Percentiles rank a stretch among this genome's conserved stretches.
Conservation (phyloP, 176 grass and related monocot species). For the Carex cristatella region DNA sequence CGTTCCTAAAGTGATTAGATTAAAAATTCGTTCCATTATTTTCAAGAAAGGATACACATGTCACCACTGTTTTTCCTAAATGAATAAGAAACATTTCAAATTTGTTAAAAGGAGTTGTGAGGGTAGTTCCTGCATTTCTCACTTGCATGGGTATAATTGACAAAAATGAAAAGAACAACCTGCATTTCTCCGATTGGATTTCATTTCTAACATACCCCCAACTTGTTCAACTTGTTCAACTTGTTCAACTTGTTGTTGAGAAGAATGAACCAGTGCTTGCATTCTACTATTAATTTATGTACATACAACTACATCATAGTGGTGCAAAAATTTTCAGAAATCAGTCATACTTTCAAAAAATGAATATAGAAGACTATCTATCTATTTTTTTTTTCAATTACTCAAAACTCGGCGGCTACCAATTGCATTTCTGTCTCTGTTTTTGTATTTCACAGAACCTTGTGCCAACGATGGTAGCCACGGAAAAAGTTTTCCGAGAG, state of each 20-base stretch:
- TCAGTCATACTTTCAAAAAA: neutral
- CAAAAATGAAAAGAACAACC: neutral
- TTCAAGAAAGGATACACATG: too few species aligned
- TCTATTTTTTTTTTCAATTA: constrained; percentile 11
- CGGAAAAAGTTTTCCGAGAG: constrained; percentile 74
- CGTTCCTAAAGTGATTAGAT: too few species aligned
- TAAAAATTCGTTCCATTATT: too few species aligned
- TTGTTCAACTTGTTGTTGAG: too few species aligned
- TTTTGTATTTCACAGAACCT: constrained; percentile 30
- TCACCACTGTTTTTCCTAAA: neutral
- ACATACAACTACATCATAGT: too few species aligned
- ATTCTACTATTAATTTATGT: too few species aligned
- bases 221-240: too few species aligned
- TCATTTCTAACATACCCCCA: too few species aligned
- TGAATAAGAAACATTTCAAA: neutral
- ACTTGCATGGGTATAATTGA: neutral
- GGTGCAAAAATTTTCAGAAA: neutral
- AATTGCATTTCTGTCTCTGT: constrained; percentile 49
- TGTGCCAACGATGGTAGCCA: constrained; percentile 51
- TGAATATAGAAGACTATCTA: neutral
- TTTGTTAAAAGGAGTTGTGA: neutral
- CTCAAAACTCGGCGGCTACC: constrained; percentile 42
- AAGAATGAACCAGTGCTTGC: too few species aligned
- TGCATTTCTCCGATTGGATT: too few species aligned
- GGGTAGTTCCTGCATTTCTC: neutral